These are phyloP conservation scores for Vanrija humicola DNA, from an alignment of 1,284 basidiomycete species.

Conservation along the genomic window DNA sequence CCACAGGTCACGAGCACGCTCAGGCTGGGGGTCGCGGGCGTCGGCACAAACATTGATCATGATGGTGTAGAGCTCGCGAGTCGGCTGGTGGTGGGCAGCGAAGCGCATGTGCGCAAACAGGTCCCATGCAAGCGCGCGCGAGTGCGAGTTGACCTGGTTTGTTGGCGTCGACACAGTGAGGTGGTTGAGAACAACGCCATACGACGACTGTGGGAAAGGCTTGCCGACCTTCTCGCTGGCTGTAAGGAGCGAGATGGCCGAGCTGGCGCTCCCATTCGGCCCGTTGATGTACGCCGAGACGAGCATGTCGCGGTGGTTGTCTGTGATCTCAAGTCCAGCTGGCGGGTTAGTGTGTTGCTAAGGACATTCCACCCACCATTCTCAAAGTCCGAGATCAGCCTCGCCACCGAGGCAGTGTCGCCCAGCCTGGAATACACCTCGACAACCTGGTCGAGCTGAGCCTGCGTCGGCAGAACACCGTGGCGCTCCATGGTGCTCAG, in stretches of 20 bases:
- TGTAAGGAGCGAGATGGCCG: conserved; percentile 42
- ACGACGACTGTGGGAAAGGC: conserved; percentile 47
- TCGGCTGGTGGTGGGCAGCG: conserved; percentile 78
- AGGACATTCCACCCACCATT: conserved; percentile 12
- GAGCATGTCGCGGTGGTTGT: conserved; percentile 29
- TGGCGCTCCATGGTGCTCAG: conserved; percentile 21
- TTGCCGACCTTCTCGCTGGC: conserved; percentile 40
- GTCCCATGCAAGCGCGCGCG: conserved; percentile 76
- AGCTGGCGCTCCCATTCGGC: conserved; percentile 20
- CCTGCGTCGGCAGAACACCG: conserved; percentile 4
- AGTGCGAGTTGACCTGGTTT: conserved; percentile 24
- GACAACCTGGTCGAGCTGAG: conserved; percentile 17
- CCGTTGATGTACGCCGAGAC: conserved; percentile 26
- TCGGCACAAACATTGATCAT: conserved; percentile 86
- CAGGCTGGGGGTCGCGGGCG: conserved; percentile 63
- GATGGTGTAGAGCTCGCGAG: conserved; percentile 66
- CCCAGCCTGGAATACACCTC: conserved; percentile 22
- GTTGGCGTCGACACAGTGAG: conserved; percentile 28
- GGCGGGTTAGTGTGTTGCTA: background rate
- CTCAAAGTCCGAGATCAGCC: conserved; percentile 20
- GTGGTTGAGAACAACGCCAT: conserved; percentile 42
- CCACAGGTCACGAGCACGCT: conserved; percentile 89
- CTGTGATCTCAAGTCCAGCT: conserved; percentile 19
- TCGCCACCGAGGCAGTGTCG: conserved; percentile 19
- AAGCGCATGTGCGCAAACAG: conserved; percentile 95